Evolutionary conservation across 805 yeast species (phyloP), one percentile per base, ranked within the genome.

Genomic region (Wickerhamomyces bovis): DNA sequence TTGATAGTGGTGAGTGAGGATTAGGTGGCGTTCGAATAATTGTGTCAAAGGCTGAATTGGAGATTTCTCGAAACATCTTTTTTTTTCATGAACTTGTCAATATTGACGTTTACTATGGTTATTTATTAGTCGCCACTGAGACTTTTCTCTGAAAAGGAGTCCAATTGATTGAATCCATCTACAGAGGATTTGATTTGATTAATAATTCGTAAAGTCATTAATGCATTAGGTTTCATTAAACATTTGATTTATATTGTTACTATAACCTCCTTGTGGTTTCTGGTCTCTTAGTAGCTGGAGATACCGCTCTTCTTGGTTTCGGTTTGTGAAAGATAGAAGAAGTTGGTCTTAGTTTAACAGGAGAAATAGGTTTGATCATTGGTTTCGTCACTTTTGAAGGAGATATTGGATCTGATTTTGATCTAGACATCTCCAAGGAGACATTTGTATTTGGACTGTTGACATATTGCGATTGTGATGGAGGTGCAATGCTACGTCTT

Each of bases 261-360:
- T 30, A 43, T 8, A 43, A 40, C 31, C 35, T 39, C 35, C 41
- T 35, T n/a, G n/a, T n/a, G 2, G 39, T 22, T n/a, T 19, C 19
- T 28, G 26, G 28, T 26, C 28, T 16, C 18, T 26, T 46, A 10
- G 28, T 46, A 10, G 28, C 12, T 8, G 45, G 45, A n/a, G 46
- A 46, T 4, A 6, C 13, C 19, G 38, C 23, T 19, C 38, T 35
- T 16, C 22, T 35, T 5, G 38, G 6, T 9, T 18, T 33, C 16
- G 36, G 36, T 33, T 33, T 36, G 22, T 33, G 39, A n/a, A 33
- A 42, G 6, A 42, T 36, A 7, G 44, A 40, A 4, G 21, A 9
- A 4, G 22, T 16, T 10, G 39, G 15, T n/a, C 21, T 22, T 10
- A 30, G 7, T 19, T 15, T 38, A 3, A 13, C 11, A 1, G 45